Evolutionary conservation across 2,329 filamentous ascomycete genomes (phyloP), one percentile per base, ranked within the genome.

Genomic region (Dothistroma pini): DNA sequence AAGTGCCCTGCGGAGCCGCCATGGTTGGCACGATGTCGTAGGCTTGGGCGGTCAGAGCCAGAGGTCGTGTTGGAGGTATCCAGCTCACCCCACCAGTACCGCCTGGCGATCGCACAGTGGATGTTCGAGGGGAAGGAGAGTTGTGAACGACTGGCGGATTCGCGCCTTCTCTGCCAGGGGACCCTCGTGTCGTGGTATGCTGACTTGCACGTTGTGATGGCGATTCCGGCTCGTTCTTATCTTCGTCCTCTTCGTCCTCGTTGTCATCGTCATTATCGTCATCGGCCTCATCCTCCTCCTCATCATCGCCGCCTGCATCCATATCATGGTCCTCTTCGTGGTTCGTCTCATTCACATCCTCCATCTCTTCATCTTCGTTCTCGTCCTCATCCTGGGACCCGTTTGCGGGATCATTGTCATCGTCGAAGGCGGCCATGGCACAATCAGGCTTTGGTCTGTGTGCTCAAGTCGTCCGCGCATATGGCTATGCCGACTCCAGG

Each of bases 1-100:
- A 97, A 2, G 95, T 99, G 64, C 91, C 90, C 75, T 97, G 93
- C 0, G 95, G 95, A 2, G 95, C 95, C 1, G 95, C 95, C 78
- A 97, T 97, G 22, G 95, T 97, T 1, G 95, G 95, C 0, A 96
- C 89, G 62, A 99, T 96, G 74, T 99, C 95, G 79, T 97, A 99
- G 1, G 89, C 85, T 47, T 83, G 80, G 14, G 95, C 93, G 1
- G 83, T 88, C 54, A 96, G 79, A n/a, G 87, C 89, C 71, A 96
- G 92, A 11, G 87, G 82, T 0, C 90, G 86, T n/a, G 92, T 82
- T 8, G 65, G 63, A 10, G 73, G 74, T 65, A 68, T 63, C 44
- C 72, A 68, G 8, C 71, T 71, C 14, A 64, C 67, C 8, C 63
- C 56, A 60, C 71, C 56, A 62, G 58, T 51, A 56, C 58, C 47